Conservation (phyloP, 2,329 filamentous ascomycete genomes). For the Fusarium kyushuense region DNA sequence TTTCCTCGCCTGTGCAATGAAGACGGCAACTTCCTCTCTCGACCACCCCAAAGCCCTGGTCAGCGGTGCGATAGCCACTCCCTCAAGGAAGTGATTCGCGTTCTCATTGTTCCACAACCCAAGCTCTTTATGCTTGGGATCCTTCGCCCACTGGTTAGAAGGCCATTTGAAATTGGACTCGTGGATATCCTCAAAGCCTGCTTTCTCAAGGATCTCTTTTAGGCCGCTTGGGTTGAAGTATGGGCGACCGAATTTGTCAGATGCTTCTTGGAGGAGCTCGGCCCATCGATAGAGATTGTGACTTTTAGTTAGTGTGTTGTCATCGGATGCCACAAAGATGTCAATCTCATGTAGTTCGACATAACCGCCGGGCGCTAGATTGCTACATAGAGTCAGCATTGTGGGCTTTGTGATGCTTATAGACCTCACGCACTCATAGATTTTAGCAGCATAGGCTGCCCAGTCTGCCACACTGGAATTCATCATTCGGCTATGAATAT, state of each 20-base stretch:
- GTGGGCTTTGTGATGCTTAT: accelerated
- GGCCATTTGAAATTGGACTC: conserved; percentile 26
- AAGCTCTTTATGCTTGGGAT: conserved; percentile 27
- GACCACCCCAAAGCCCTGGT: conserved; percentile 24
- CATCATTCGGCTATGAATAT: conserved; percentile 15
- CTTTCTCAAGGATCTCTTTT: conserved; percentile 3
- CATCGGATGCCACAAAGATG: conserved; percentile 4
- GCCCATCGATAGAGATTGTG: conserved; percentile 11
- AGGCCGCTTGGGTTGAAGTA: conserved; percentile 6
- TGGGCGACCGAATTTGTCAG: conserved; percentile 10
- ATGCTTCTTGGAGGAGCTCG: conserved; percentile 14
- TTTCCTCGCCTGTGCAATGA: conserved; percentile 18
- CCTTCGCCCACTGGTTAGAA: conserved; percentile 26
- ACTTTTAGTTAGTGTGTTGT: not conserved
- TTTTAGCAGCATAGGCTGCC: conserved; percentile 9
- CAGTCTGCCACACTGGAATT: not conserved
- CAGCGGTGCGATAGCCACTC: conserved; percentile 14
- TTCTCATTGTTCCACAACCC: conserved; percentile 29
- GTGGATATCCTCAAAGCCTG: conserved; percentile 9
- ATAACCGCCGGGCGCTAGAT: conserved; percentile 23
- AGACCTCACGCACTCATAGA: not conserved
- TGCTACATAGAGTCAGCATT: not conserved
- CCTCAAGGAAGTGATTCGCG: conserved; percentile 4
- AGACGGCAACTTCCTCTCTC: conserved; percentile 22
- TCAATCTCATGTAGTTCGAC: conserved; percentile 19